phyloP scores from a whole-genome alignment of 305 asterid species.

The Rubia peregrina region DNA sequence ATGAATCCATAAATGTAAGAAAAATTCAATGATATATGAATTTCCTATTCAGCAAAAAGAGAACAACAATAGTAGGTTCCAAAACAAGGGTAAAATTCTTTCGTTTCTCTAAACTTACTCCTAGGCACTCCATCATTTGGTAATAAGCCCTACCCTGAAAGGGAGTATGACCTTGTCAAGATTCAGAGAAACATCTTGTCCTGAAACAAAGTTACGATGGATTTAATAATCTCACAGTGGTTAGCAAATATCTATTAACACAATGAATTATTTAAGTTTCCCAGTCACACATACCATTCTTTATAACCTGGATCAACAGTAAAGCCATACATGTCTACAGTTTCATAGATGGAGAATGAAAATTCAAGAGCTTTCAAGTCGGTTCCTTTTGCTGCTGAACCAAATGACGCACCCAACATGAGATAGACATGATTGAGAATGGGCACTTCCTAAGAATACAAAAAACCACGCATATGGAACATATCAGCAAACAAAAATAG shows the following conservation, averaged over 20 bases:
- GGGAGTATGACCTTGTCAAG: constrained; percentile 92
- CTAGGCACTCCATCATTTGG: constrained; percentile 98
- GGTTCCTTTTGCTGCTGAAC: constrained; percentile 98
- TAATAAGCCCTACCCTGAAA: constrained; percentile 89
- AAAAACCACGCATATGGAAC: not conserved
- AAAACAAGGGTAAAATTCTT: not conserved
- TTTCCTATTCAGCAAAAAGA: not conserved
- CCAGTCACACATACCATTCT: constrained; percentile 52
- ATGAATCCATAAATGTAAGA: too few species aligned
- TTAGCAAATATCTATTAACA: constrained; percentile 1
- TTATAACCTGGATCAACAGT: constrained; percentile 98
- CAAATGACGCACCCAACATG: constrained; percentile 91
- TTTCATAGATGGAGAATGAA: constrained; percentile 87
- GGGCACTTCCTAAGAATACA: constrained; percentile 62
- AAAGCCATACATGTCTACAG: constrained; percentile 96
- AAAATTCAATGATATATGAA: too few species aligned
- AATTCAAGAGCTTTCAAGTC: constrained; percentile 99
- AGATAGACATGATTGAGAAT: constrained; percentile 61
- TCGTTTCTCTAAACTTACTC: constrained; percentile 47
- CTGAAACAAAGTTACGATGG: constrained; percentile 36
- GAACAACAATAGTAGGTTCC: not conserved
- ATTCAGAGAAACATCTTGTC: constrained; percentile 95
- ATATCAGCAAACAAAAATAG: not conserved
- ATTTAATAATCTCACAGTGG: constrained; percentile 6
- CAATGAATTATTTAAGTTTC: not conserved